Percentiles rank a stretch among this genome's conserved stretches.
These are phyloP conservation scores for Melaleuca quinquenervia DNA, from an alignment of 345 rosid genomes.

Conservation along the genomic window DNA sequence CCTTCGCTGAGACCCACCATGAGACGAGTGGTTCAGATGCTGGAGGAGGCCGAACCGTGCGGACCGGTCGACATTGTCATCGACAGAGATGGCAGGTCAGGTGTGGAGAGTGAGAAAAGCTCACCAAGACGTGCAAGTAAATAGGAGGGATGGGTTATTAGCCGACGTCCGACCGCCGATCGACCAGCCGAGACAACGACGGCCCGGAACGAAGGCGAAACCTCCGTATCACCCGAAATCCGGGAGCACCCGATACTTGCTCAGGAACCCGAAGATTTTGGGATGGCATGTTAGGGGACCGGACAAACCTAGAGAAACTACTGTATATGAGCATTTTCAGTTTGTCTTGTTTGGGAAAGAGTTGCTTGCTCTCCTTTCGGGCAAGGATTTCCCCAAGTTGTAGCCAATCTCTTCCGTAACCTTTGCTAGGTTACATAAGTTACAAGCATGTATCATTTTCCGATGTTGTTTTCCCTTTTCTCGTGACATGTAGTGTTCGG, in stretches of 20 bases:
- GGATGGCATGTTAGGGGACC: neutral
- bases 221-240: neutral
- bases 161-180: neutral
- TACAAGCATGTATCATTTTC: no score
- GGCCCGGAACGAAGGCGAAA: neutral
- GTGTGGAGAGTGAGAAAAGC: neutral
- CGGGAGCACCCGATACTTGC: neutral
- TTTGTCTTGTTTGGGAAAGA: neutral
- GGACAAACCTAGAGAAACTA: neutral
- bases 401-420: no score
- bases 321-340: neutral
- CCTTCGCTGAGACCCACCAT: conserved; percentile 68
- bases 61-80: conserved; percentile 39
- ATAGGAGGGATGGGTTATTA: neutral
- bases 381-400: no score
- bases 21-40: conserved; percentile 83
- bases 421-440: no score
- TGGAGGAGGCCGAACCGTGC: conserved; percentile 69
- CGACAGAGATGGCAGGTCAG: neutral
- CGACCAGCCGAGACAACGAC: neutral
- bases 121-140: neutral
- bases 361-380: neutral
- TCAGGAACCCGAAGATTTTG: neutral
- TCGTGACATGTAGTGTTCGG: no score
- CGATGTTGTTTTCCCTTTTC: no score